Conservation (phyloP, 495 filamentous ascomycete species). For the Penicillium ochrochloron region DNA sequence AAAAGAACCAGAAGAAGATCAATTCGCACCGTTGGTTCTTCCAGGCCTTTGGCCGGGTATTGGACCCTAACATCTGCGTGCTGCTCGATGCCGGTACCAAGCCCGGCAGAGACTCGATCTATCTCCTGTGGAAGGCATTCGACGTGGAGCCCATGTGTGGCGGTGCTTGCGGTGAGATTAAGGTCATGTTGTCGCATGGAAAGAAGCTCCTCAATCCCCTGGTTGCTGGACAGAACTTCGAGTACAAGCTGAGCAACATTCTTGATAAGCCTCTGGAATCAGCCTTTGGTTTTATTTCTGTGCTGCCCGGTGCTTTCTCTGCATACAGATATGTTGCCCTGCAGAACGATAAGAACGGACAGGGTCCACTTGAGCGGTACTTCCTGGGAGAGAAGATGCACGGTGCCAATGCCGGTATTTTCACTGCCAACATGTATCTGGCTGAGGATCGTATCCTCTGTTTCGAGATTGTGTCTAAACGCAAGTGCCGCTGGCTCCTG, state of each 20-base stretch:
- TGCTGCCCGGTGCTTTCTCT: constrained; percentile 96
- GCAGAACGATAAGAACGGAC: constrained; percentile 93
- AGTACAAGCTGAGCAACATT: constrained; percentile 99
- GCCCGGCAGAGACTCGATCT: constrained; percentile 91
- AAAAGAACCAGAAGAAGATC: constrained; percentile 99
- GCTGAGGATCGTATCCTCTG: constrained; percentile 99
- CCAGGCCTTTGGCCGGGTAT: constrained; percentile 90
- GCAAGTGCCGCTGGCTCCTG: constrained; percentile 95
- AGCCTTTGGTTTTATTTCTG: constrained; percentile 96
- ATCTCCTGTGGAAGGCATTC: constrained; percentile 98
- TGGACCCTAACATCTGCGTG: constrained; percentile 96
- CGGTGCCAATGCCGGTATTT: constrained; percentile 92
- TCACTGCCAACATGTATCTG: constrained; percentile 99
- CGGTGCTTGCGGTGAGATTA: constrained; percentile 98
- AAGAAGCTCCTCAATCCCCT: constrained; percentile 92
- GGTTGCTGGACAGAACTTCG: constrained; percentile 97
- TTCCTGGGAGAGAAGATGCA: constrained; percentile 98
- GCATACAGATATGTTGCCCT: constrained; percentile 93
- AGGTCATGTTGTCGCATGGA: constrained; percentile 94
- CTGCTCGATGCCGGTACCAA: constrained; percentile 95
- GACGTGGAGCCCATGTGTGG: constrained; percentile 97
- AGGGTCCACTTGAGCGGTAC: constrained; percentile 94
- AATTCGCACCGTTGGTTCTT: constrained; percentile 99
- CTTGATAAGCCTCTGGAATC: constrained; percentile 98
- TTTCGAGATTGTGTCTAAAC: constrained; percentile 97